Evolutionary conservation across 2,329 filamentous ascomycete genomes (phyloP), one percentile per base, ranked within the genome.

Genomic region (Alternaria triticimaculans): DNA sequence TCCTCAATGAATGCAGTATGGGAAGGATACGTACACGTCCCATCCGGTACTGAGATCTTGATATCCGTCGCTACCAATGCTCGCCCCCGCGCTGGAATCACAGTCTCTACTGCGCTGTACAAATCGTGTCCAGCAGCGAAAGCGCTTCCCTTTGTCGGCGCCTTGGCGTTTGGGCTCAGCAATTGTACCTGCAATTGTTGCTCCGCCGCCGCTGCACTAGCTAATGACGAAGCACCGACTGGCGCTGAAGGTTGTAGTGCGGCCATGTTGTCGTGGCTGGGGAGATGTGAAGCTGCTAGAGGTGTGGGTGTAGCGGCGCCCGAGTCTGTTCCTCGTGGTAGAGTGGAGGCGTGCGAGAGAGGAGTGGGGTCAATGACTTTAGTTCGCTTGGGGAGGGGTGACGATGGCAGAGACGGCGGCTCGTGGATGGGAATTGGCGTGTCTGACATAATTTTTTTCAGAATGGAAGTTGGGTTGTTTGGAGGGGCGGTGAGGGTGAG

Each of bases 71-170:
- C 92, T 41, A 98, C 94, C 28, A 97, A 83, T 0, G 85, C 93
- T 82, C 97, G 94, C 70, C 94, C 94, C 64, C 92, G 87, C 2
- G 92, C 89, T 0, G 94, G 94, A 60, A 99, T 90, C 3, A 87
- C 87, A 5, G 90, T 90, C 41, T 91, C 88, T 75, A 88, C 88
- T 3, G 93, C 88, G 55, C 85, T 91, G 82, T 97, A 98, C 62
- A 99, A 78, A 81, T 99, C 96, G 83, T 98, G 98, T 37, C 96
- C 96, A 1, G 96, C 96, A 1, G 96, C 93, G 76, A 92, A 94
- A 56, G 90, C 91, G 70, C 92, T 96, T 70, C 96, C 96, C 59
- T 95, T 90, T 0, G 93, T 98, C 11, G 96, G 96, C 23, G 94
- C 86, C 50, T 87, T 88, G n/a, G 91, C 96, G 67, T 90, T 89